Evolutionary conservation across 2,329 filamentous ascomycete species (phyloP), one percentile per base, ranked within the genome.

Genomic region (Curvularia sp.): DNA sequence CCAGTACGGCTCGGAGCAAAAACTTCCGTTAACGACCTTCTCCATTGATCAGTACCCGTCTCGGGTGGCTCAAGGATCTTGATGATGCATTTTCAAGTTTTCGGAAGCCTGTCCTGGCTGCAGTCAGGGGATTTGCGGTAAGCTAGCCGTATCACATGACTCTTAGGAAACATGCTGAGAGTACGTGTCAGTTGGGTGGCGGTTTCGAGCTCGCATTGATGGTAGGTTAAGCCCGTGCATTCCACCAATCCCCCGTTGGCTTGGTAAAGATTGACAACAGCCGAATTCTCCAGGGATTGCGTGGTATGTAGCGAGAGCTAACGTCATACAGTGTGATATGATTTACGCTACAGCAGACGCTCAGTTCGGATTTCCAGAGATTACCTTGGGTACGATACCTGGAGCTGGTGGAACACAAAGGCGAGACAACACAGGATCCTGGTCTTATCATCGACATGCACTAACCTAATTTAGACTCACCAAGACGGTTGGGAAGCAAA

Each of bases 181-280:
- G 30, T 8, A 22, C 22, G 13, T 28, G 24, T 30, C 46, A 74
- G 71, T 86, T 97, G 4, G 94, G 94, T 38, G 94, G 94, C 46
- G 94, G 94, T 44, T 97, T 94, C 76, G 94, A 98, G 82, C 85
- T 98, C 26, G 93, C 94, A 41, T 88, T 98, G 81, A 97, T 97
- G 93, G 92, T 73, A 55, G 58, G 62, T 28, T 3, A 28, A 10
- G 10, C 31, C 33, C 50, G 20, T 30, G n/a, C 46, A 61, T 47
- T 42, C 33, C 96, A 28, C 24, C 41, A 49, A 44, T 54, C 49
- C 13, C 24, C 15, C 13, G 9, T n/a, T n/a, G 3, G 42, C 13
- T 44, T 28, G 42, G 13, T 44, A 44, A 12, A 13, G 46, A 48
- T 39, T 26, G 26, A 53, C 35, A 43, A 54, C 57, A 58, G 53